These are phyloP conservation scores for Aspergillus ibericus DNA, from an alignment of 2,329 filamentous ascomycete genomes.

Conservation along the genomic window DNA sequence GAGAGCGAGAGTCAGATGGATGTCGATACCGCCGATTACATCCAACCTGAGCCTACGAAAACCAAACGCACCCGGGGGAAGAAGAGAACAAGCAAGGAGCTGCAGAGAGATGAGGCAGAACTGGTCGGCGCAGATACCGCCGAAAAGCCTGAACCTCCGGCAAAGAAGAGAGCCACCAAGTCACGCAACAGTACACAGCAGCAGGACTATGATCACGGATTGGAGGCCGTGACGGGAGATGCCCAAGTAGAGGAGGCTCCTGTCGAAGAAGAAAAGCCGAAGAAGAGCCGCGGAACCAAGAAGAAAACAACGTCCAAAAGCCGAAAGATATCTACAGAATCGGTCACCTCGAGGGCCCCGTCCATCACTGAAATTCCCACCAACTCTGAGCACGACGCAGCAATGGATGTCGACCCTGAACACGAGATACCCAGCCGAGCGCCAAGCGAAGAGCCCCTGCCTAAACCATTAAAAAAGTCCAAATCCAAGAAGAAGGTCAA, in stretches of 20 bases:
- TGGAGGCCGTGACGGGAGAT: conserved; percentile 31
- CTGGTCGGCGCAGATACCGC: conserved; percentile 14
- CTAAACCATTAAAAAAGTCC: conserved; percentile 27
- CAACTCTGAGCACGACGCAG: conserved; percentile 66
- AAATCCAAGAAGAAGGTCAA: conserved; percentile 34
- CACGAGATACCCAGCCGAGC: conserved; percentile 53
- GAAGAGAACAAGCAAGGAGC: conserved; percentile 64
- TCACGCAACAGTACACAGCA: conserved; percentile 52
- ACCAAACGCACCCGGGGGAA: conserved; percentile 50
- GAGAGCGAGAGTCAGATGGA: conserved; percentile 45
- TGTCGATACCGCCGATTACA: conserved; percentile 27
- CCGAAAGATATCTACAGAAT: conserved; percentile 52
- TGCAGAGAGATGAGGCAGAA: conserved; percentile 35
- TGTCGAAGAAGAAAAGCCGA: conserved; percentile 37
- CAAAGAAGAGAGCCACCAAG: conserved; percentile 61
- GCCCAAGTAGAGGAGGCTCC: conserved; percentile 11
- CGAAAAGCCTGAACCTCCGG: conserved; percentile 42
- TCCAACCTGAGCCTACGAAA: conserved; percentile 33
- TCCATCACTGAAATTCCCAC: conserved; percentile 42
- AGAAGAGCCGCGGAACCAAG: conserved; percentile 47
- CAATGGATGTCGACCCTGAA: conserved; percentile 65
- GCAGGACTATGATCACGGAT: conserved; percentile 41
- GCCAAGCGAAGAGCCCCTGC: conserved; percentile 25
- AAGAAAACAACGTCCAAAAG: conserved; percentile 44
- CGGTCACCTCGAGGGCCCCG: conserved; percentile 43